Conservation (phyloP, 257 asterid species). For the Fraxinus cuspidata region DNA sequence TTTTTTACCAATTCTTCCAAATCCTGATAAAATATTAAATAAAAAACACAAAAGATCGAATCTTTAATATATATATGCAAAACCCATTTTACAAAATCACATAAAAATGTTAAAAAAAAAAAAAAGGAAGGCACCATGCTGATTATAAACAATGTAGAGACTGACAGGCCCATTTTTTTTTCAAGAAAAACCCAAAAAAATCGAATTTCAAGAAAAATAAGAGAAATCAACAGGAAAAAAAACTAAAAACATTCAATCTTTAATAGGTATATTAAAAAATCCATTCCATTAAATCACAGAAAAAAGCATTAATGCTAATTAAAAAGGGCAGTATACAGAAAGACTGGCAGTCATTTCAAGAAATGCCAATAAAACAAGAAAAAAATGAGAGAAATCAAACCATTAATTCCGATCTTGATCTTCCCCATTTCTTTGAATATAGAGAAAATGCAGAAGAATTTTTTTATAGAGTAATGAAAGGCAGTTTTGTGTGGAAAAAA, state of each 20-base stretch:
- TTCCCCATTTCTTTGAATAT: constrained; percentile 8
- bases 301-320: neutral
- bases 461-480: neutral
- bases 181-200: neutral
- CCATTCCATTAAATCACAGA: neutral
- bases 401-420: constrained; percentile 39
- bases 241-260: neutral
- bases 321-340: no score
- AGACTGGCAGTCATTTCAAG: neutral
- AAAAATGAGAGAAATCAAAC: neutral
- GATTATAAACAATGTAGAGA: neutral
- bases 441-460: neutral
- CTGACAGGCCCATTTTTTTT: neutral
- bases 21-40: neutral
- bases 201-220: neutral
- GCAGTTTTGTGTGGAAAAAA: constrained; percentile 10
- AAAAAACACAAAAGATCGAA: neutral
- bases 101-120: no score
- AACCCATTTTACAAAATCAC: neutral
- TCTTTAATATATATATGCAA: neutral
- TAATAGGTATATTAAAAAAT: neutral
- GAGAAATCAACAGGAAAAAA: neutral
- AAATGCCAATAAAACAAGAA: neutral
- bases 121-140: neutral
- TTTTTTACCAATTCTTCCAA: constrained; percentile 28